These are phyloP conservation scores for Suhomyces panamericanus DNA, from an alignment of 1,139 yeast genomes.

Conservation along the genomic window DNA sequence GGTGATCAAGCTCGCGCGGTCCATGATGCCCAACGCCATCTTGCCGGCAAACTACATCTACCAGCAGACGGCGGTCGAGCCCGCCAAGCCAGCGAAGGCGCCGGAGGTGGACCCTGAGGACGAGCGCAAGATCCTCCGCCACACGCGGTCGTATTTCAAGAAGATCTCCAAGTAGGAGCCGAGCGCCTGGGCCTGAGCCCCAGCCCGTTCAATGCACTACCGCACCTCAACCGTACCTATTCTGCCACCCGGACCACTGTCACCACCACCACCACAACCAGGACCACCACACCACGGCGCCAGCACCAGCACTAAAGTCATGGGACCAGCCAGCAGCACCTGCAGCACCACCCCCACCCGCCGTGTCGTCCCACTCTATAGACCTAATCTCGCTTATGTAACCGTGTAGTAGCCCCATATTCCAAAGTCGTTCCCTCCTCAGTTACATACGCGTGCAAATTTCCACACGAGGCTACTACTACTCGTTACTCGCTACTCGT, in stretches of 20 bases:
- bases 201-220: neutral
- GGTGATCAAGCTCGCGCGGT: slow-evolving; percentile 64
- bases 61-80: slow-evolving; percentile 20
- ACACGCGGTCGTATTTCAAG: slow-evolving; percentile 44
- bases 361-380: neutral
- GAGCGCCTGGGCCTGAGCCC: neutral
- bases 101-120: slow-evolving; percentile 34
- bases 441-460: neutral
- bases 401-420: neutral
- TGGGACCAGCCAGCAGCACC: neutral
- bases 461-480: neutral
- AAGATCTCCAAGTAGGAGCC: slow-evolving; percentile 16
- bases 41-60: slow-evolving; percentile 43
- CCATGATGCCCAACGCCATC: slow-evolving; percentile 64
- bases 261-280: no score
- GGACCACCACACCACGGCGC: neutral
- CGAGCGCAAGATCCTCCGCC: slow-evolving; percentile 33
- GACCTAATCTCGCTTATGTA: neutral
- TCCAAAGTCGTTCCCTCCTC: neutral
- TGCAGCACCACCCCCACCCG: no score
- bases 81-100: slow-evolving; percentile 17
- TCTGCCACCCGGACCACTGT: no score
- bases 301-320: neutral
- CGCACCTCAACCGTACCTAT: no score
- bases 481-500: neutral